Evolutionary conservation across 2,329 filamentous ascomycete genomes (phyloP), one percentile per base, ranked within the genome.

Genomic region (Botryosphaeria dothidea): DNA sequence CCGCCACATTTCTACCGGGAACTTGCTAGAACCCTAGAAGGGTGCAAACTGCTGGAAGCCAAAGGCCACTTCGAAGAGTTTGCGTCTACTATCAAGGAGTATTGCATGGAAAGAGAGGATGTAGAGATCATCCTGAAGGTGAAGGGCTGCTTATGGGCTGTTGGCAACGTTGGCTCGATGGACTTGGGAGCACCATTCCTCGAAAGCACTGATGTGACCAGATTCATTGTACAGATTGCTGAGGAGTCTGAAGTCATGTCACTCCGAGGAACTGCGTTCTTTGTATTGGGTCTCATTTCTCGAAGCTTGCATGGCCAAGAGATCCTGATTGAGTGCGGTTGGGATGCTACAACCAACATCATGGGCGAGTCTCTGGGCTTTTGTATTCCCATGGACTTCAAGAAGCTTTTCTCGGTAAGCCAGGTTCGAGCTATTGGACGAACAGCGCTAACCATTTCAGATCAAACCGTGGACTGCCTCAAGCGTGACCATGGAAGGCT

Each of bases 1-100:
- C 95, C 95, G n/a, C 94, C 95, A 9, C 95, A 99, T 77, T 99
- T 99, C 77, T 99, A 99, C 74, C 88, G 94, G 65, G 95, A 99
- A 76, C 84, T 99, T 61, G 96, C 95, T 0, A 88, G 95, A 15
- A 99, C 95, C 0, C 86, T 90, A 64, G 95, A 99, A 78, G 95
- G 95, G 1, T 99, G 95, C 78, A 91, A 90, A 73, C 83, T 99
- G 0, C 84, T 99, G 5, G 88, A 91, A 70, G 90, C 96, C 69
- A 99, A 97, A 71, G 95, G 95, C 0, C 95, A 99, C 73, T 99
- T 99, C 78, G 90, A 93, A 68, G 94, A 98, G 72, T 99, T 99
- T 72, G 91, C 89, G 0, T 84, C 87, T 51, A 97, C 92, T 0
- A 97, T 99, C 69, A 89, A 90, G 56, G 93, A 98, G 68, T 90